Conservation (phyloP, 1,139 yeast species). For the Taiozyma sp. region DNA sequence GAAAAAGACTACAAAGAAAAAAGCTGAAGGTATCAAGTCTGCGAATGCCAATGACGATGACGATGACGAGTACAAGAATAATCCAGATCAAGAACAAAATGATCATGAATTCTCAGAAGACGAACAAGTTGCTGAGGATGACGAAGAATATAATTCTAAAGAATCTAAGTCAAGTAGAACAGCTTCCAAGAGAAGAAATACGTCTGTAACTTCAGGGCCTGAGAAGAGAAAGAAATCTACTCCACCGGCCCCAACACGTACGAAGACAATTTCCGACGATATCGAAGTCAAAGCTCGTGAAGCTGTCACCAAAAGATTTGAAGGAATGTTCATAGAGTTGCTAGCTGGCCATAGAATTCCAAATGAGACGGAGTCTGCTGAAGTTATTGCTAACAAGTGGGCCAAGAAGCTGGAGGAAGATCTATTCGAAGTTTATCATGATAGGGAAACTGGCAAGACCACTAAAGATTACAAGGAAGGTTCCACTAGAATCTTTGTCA, state of each 20-base stretch:
- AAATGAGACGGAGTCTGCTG: slow-evolving; percentile 25
- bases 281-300: slow-evolving; percentile 19
- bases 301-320: slow-evolving; percentile 20
- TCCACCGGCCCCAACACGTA: not conserved
- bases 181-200: not conserved
- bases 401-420: slow-evolving; percentile 35
- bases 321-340: slow-evolving; percentile 15
- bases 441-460: slow-evolving; percentile 29
- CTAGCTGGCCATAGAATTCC: slow-evolving; percentile 10
- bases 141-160: slow-evolving; percentile 1
- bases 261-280: slow-evolving; percentile 5
- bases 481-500: slow-evolving; percentile 48
- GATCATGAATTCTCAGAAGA: slow-evolving; percentile 9
- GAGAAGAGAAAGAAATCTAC: slow-evolving; percentile 2
- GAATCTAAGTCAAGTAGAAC: not conserved
- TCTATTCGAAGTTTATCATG: slow-evolving; percentile 37
- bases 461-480: slow-evolving; percentile 43
- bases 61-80: slow-evolving; percentile 4
- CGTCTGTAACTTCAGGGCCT: slow-evolving; percentile 1
- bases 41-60: slow-evolving; percentile 4
- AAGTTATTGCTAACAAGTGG: slow-evolving; percentile 35
- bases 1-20: slow-evolving; percentile 10
- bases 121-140: slow-evolving; percentile 3
- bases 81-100: slow-evolving; percentile 5
- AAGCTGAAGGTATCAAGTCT: slow-evolving; percentile 10